Conservation (phyloP, 768 basidiomycete genomes). For the Mycena galericulata region DNA sequence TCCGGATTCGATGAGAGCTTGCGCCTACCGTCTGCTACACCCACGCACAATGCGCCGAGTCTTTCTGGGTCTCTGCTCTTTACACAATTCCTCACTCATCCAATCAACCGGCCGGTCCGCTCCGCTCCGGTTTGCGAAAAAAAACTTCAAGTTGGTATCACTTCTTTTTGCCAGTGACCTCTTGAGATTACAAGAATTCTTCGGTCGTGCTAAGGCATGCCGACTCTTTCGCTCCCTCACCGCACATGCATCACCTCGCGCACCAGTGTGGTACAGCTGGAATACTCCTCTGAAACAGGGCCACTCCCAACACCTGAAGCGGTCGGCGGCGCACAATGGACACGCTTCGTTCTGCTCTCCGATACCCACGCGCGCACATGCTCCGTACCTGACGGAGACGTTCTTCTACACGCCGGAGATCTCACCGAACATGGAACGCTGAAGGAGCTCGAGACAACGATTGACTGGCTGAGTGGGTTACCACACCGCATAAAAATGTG, state of each 20-base stretch:
- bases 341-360: slow-evolving; percentile 18
- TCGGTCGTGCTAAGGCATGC: background rate
- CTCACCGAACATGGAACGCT: background rate
- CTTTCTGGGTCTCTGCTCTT: too few species aligned
- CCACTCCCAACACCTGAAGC: background rate
- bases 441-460: background rate
- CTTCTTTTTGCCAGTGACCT: background rate
- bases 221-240: slow-evolving; percentile 1
- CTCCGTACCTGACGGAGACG: background rate
- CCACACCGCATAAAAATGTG: slow-evolving; percentile 71
- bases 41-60: too few species aligned
- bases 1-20: too few species aligned
- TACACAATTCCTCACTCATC: too few species aligned
- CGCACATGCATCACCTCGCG: slow-evolving; percentile 1
- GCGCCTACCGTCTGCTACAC: too few species aligned
- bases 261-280: slow-evolving; percentile 14
- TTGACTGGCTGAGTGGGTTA: slow-evolving; percentile 60
- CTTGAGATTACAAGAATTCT: background rate
- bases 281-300: background rate
- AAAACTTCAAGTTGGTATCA: too few species aligned
- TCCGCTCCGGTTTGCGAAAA: too few species aligned
- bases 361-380: slow-evolving; percentile 7
- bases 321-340: slow-evolving; percentile 39
- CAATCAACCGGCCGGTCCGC: too few species aligned
- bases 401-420: background rate